Percentiles rank a stretch among this genome's conserved stretches.
Conservation (phyloP, 2,329 filamentous ascomycete genomes). For the Pyricularia grisea region DNA sequence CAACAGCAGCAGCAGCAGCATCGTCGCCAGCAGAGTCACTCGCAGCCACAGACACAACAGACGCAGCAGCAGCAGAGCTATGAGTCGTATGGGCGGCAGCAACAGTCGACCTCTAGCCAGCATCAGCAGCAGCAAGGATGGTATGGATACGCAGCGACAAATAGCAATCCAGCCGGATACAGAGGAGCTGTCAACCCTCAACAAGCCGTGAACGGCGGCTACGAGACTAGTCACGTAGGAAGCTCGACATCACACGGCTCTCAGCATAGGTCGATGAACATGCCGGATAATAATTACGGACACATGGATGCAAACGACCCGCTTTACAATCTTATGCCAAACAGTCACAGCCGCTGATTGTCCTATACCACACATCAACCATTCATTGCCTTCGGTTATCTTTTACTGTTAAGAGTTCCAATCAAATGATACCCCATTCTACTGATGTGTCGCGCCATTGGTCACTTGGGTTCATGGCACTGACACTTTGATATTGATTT, state of each 20-base stretch:
- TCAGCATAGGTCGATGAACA: constrained; percentile 17
- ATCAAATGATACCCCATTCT: neutral
- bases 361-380: neutral
- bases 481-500: neutral
- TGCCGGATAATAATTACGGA: constrained; percentile 15
- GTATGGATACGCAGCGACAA: constrained; percentile 21
- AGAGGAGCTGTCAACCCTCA: constrained; percentile 8
- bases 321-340: constrained; percentile 17
- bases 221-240: constrained; percentile 4
- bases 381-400: neutral
- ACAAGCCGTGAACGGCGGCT: constrained; percentile 7
- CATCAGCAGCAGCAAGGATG: constrained; percentile 19
- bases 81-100: constrained; percentile 15
- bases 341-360: neutral
- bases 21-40: constrained; percentile 10
- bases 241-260: constrained; percentile 8
- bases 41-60: constrained; percentile 9
- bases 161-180: constrained; percentile 13
- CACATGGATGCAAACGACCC: constrained; percentile 15
- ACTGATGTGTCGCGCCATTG: neutral
- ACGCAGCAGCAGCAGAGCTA: constrained; percentile 17
- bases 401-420: neutral
- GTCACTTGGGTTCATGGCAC: neutral
- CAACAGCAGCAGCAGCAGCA: constrained; percentile 17
- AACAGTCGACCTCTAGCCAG: constrained; percentile 9